Conservation (phyloP, 495 filamentous ascomycete genomes). For the Xylaria cubensis region DNA sequence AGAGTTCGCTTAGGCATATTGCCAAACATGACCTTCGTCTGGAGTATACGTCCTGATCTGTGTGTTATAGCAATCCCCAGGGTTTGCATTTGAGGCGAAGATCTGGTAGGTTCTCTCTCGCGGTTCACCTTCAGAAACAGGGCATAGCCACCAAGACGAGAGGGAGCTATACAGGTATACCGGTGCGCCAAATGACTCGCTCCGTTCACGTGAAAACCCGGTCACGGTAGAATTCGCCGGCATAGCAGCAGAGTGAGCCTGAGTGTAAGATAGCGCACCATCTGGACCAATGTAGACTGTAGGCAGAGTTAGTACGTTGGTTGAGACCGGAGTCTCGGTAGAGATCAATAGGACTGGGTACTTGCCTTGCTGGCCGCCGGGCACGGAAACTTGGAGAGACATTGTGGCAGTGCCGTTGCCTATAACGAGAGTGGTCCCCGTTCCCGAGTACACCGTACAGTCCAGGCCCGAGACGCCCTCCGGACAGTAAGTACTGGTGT, state of each 20-base stretch:
- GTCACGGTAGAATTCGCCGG: conserved; percentile 30
- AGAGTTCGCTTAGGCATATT: conserved; percentile 14
- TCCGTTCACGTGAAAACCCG: conserved; percentile 29
- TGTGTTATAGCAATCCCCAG: background rate
- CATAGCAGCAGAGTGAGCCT: conserved; percentile 29
- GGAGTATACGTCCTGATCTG: background rate
- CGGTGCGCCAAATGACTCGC: conserved; percentile 32
- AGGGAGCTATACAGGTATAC: conserved; percentile 5
- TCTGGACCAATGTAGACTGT: conserved; percentile 37
- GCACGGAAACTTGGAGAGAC: conserved; percentile 32
- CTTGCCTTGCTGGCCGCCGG: conserved; percentile 41
- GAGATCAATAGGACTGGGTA: background rate
- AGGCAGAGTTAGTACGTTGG: background rate
- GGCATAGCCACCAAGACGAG: conserved; percentile 32
- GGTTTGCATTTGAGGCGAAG: conserved; percentile 2
- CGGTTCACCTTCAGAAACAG: conserved; percentile 29
- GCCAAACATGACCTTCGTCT: conserved; percentile 8
- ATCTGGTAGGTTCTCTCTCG: conserved; percentile 34
- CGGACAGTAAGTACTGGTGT: conserved; percentile 37
- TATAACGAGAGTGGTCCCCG: conserved; percentile 31
- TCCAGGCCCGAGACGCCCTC: conserved; percentile 28
- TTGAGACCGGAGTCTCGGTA: background rate
- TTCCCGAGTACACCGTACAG: conserved; percentile 32
- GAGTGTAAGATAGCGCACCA: conserved; percentile 37
- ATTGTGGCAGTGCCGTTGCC: conserved; percentile 33